Percentiles rank a stretch among this genome's conserved stretches.
Conservation (phyloP, 345 rosid species). For the Cochlearia excelsa region DNA sequence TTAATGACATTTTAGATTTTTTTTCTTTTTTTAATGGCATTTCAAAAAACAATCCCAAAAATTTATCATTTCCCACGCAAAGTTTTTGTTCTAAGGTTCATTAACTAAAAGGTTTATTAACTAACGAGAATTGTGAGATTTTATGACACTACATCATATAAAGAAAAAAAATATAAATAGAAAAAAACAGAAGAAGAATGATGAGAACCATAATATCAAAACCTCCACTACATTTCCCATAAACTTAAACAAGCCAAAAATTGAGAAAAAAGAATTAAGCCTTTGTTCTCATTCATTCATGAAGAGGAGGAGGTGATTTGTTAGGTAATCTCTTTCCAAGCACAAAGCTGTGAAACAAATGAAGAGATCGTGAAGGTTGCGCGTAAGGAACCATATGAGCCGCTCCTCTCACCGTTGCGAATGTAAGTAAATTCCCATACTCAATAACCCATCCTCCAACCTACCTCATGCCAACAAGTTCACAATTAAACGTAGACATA, state of each 20-base stretch:
- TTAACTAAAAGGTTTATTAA: no score
- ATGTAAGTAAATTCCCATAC: conserved; percentile 70
- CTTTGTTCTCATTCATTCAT: conserved; percentile 24
- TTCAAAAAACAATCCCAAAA: no score
- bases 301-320: conserved; percentile 42
- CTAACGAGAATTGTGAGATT: no score
- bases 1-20: no score
- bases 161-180: no score
- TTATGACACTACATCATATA: no score
- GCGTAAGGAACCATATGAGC: conserved; percentile 96
- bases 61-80: no score
- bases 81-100: no score
- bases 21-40: no score
- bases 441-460: conserved; percentile 88
- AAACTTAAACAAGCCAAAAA: not conserved
- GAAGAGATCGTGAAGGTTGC: conserved; percentile 82
- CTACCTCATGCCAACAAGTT: conserved; percentile 29
- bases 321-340: conserved; percentile 63
- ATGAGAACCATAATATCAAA: not conserved
- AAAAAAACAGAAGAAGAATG: no score
- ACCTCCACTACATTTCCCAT: conserved; percentile 3
- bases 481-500: not conserved
- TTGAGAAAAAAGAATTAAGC: not conserved
- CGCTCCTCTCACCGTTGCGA: conserved; percentile 81
- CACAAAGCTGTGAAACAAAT: conserved; percentile 69